phyloP scores from a whole-genome alignment of 2,329 filamentous ascomycete species.

The Aspergillus sp. region DNA sequence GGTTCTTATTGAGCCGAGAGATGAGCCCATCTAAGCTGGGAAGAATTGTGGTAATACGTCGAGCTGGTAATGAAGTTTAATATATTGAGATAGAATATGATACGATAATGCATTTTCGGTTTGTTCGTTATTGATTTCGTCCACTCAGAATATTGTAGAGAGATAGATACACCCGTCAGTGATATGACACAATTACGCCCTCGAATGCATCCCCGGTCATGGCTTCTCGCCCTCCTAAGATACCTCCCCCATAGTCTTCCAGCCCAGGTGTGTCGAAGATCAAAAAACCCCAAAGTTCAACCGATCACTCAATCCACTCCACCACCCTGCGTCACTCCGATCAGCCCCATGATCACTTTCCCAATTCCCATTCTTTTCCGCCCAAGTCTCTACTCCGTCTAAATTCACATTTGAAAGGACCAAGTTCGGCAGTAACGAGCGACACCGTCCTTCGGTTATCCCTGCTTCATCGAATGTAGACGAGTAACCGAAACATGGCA shows the following conservation, averaged over 20 bases:
- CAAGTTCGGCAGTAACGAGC: neutral
- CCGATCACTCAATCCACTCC: neutral
- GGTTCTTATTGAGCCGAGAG: constrained; percentile 73
- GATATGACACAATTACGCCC: neutral
- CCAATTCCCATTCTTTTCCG: too few relatives aligned
- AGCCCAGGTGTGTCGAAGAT: neutral
- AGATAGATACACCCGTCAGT: too few relatives aligned
- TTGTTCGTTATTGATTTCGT: neutral
- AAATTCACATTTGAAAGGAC: neutral
- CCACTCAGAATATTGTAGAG: neutral
- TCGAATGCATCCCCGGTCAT: neutral
- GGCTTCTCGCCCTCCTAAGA: too few relatives aligned
- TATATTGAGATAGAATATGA: neutral
- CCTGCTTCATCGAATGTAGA: neutral
- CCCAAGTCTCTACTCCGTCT: too few relatives aligned
- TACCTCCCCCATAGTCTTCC: too few relatives aligned
- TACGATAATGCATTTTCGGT: neutral
- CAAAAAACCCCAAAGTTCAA: neutral
- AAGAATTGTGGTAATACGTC: neutral
- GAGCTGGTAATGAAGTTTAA: neutral
- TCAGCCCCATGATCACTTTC: too few relatives aligned
- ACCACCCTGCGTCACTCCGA: neutral
- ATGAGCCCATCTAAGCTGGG: constrained; percentile 65
- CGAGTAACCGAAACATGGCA: neutral
- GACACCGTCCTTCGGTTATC: neutral